A percentile compares a stretch with the other conserved stretches of the same genome.
phyloP scores from a whole-genome alignment of 2,329 filamentous ascomycete species.

The Arachnomyces sp. region DNA sequence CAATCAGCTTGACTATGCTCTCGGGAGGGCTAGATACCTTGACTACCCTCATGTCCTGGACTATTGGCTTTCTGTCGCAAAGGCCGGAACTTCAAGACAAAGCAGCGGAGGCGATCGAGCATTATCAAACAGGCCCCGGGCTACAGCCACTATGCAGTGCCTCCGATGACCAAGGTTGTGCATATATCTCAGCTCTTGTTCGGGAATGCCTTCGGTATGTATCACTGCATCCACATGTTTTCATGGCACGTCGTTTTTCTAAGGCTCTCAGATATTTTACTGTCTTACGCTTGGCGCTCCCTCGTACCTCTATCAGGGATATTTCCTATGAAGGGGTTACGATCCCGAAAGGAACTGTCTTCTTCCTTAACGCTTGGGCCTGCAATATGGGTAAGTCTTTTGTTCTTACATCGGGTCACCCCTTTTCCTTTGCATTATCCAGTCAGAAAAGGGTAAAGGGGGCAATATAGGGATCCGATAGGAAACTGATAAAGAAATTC shows the following conservation, averaged over 20 bases:
- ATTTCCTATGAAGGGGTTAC: conserved; percentile 49
- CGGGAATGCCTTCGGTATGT: conserved; percentile 50
- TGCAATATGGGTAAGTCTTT: conserved; percentile 54
- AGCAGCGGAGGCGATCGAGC: conserved; percentile 47
- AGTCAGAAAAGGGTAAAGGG: too few relatives aligned
- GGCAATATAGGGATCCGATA: too few relatives aligned
- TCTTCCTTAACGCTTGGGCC: conserved; percentile 60
- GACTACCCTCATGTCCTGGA: conserved; percentile 58
- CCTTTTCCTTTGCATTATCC: too few relatives aligned
- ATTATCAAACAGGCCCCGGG: conserved; percentile 39
- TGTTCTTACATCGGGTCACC: neutral
- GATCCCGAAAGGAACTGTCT: conserved; percentile 55
- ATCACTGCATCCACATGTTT: neutral
- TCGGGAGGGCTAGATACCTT: conserved; percentile 60
- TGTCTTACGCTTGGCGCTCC: conserved; percentile 55
- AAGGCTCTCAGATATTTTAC: conserved; percentile 46
- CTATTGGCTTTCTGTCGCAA: conserved; percentile 51
- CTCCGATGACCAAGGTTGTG: conserved; percentile 55
- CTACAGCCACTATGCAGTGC: conserved; percentile 51
- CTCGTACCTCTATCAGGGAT: conserved; percentile 53
- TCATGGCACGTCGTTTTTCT: neutral
- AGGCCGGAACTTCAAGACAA: conserved; percentile 55
- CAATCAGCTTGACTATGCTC: conserved; percentile 60
- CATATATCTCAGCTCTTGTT: conserved; percentile 56
- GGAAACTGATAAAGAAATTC: conserved; percentile 3